Evolutionary conservation across 2,329 filamentous ascomycete species (phyloP), one percentile per base, ranked within the genome.

Genomic region (Tolypocladium nubicola): DNA sequence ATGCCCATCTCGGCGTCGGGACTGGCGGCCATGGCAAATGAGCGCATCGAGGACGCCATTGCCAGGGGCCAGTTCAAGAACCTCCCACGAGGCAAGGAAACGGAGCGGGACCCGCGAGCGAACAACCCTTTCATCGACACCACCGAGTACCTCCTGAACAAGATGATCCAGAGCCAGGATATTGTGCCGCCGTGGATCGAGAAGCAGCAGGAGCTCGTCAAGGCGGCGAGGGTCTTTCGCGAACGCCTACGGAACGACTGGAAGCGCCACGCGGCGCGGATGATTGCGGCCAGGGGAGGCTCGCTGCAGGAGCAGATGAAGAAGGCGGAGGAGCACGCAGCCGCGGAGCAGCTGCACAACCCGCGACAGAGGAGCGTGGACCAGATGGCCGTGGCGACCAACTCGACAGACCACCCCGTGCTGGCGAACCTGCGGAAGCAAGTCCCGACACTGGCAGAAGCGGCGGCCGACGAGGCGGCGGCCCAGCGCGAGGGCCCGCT

Each of bases 111-210:
- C 64, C 76, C 89, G 54, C 85, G 89, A 62, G 88, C 89, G 1
- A 87, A 87, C 64, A 95, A 88, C 63, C 91, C 94, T 0, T 97
- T 96, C 66, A 84, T 97, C 58, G 90, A 97, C 67, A 97, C 93
- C 0, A 97, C 94, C 0, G 93, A 97, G 72, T 97, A 97, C 70
- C 89, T 97, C 65, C 88, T 97, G 87, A 97, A 99, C 74, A 94
- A 95, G 73, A 97, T 97, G 76, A 97, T 99, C 61, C 89, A 97
- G 73, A 87, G 88, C 58, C 94, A 99, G 71, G 92, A 96, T 23
- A 89, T 97, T 59, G 90, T 96, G 0, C 94, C 94, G 1, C 93
- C 93, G 0, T 99, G 94, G 94, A 97, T 99, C 59, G 94, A 99
- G 73, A 97, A 97, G 73, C 94, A 99, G 70, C 93, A 97, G 68